A percentile compares a stretch with the other conserved stretches of the same genome.
Conservation (phyloP, 306 rosid species). For the Quercus bicolor region DNA sequence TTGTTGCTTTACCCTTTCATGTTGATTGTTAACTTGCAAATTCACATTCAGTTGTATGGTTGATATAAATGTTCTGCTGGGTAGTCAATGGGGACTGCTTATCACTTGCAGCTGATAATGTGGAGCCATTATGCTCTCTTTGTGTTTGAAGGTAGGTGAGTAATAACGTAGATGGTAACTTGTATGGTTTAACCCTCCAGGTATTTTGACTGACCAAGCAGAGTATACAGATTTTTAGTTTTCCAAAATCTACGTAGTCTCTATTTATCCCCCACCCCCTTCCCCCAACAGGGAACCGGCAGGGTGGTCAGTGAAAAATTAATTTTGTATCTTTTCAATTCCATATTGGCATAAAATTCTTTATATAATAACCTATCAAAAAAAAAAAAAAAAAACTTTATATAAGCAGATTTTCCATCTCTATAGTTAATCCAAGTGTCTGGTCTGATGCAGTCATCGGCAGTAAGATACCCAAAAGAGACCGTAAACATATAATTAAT, state of each 20-base stretch:
- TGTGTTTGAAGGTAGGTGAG: not conserved
- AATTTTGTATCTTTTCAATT: too few relatives aligned
- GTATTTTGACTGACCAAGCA: not conserved
- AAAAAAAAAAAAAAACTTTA: too few relatives aligned
- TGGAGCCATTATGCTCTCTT: not conserved
- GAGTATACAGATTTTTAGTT: not conserved
- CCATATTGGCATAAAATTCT: too few relatives aligned
- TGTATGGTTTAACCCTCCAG: not conserved
- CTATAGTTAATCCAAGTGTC: not conserved
- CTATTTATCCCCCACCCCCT: too few relatives aligned
- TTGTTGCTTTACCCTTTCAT: not conserved
- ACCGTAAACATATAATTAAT: too few relatives aligned
- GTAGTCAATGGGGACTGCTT: not conserved
- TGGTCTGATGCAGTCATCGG: too few relatives aligned
- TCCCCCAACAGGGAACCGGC: too few relatives aligned
- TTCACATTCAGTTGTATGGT: constrained; percentile 1
- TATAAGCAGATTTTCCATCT: not conserved
- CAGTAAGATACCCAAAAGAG: too few relatives aligned
- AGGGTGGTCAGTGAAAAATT: too few relatives aligned
- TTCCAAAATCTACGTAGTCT: too few relatives aligned
- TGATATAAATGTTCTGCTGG: not conserved
- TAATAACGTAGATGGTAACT: not conserved
- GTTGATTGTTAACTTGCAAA: not conserved
- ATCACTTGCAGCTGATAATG: not conserved
- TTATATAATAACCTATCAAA: too few relatives aligned